Conservation (phyloP, 2,329 filamentous ascomycete species). For the Stachybotrys elegans region DNA sequence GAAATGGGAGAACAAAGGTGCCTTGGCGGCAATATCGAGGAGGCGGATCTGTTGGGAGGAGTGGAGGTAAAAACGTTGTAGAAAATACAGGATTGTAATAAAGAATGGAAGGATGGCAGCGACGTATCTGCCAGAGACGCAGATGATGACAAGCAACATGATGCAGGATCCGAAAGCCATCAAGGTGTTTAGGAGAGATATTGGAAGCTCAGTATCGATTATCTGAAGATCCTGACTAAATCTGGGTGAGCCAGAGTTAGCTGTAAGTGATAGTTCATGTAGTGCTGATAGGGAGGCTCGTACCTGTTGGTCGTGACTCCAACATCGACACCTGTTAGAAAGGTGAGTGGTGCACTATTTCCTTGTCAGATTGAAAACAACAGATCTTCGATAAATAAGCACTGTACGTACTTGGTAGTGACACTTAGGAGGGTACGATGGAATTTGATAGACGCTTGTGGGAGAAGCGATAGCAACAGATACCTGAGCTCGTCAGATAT, state of each 20-base stretch:
- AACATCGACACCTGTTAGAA: constrained; percentile 1
- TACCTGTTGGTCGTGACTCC: not conserved
- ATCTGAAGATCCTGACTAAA: constrained; percentile 23
- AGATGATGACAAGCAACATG: constrained; percentile 11
- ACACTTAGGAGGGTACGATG: not conserved
- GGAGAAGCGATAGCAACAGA: not conserved
- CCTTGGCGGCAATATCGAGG: constrained; percentile 54
- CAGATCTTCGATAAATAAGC: too few relatives aligned
- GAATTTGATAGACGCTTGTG: not conserved
- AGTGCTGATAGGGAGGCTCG: not conserved
- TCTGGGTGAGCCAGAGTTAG: not conserved
- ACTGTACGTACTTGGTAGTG: not conserved
- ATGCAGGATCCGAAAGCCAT: too few relatives aligned
- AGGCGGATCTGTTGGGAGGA: constrained; percentile 53
- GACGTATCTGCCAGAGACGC: constrained; percentile 30
- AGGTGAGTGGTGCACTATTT: not conserved
- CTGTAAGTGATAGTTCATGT: too few relatives aligned
- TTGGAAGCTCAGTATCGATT: constrained; percentile 28
- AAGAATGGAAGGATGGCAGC: constrained; percentile 42
- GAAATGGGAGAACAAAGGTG: constrained; percentile 35
- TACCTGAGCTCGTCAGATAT: not conserved
- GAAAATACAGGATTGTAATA: constrained; percentile 32
- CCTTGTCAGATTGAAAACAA: too few relatives aligned
- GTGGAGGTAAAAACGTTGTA: constrained; percentile 51
- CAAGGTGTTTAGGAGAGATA: constrained; percentile 21